Evolutionary conservation across 2,329 filamentous ascomycete genomes (phyloP), one percentile per base, ranked within the genome.

Genomic region (Plectosphaerella plurivora): DNA sequence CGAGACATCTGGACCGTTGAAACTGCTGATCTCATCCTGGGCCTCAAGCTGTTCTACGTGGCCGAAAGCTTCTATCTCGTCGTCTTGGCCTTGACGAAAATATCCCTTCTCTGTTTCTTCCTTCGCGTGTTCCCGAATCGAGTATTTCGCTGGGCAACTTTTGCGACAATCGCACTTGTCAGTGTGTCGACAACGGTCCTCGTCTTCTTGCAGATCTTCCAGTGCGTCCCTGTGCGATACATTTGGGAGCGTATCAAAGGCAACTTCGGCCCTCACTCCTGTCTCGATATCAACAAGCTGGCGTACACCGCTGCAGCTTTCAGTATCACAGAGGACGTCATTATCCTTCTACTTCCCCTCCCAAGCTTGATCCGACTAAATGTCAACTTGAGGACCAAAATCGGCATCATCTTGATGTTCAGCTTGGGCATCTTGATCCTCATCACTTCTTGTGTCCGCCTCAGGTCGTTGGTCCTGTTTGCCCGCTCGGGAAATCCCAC

Each of bases 1-100:
- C 62, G 66, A n/a, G 70, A 73, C 50, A 63, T 72, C 2, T 73
- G 70, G 70, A 66, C 63, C n/a, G 56, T 72, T 1, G 47, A 61
- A 5, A 42, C 55, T 6, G 57, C 61, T 1, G 51, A 49, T 2
- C 57, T 72, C 15, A 64, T 64, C 2, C 45, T 53, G 7, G 64
- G 63, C 4, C 59, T 72, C 33, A 66, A 63, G 65, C 44, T 65
- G n/a, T 55, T 67, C 28, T 68, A 60, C 44, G 51, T 65, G 16
- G 59, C 57, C n/a, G 63, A 68, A 33, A 60, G 60, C 25, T 58
- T 71, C n/a, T 72, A 72, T 55, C 53, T 69, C 5, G 50, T 53
- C 33, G 63, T 54, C 55, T 53, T 70, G 10, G 53, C 58, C 1
- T 57, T 68, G 10, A 63, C 65, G 47, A 67, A 67, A 42, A 55